Evolutionary conservation across 1,139 yeast species (phyloP), one percentile per base, ranked within the genome.

Genomic region (Suhomyces bribrorum): DNA sequence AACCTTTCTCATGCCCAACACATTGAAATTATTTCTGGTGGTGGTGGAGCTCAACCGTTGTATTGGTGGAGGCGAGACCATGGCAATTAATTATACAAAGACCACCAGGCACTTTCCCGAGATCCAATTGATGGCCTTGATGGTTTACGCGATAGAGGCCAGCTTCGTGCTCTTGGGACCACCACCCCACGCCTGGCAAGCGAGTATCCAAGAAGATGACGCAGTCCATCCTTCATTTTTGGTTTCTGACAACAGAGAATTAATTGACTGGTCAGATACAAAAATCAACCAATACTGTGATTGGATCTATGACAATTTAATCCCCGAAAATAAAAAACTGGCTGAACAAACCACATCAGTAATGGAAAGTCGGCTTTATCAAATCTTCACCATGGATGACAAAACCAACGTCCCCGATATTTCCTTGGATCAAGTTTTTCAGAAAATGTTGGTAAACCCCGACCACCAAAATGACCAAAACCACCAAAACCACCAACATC

Each of bases 211-310:
- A 27, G 39, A 45, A 11, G 48, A 53, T 26, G 49, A 52, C 36
- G 60, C 59, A 36, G 34, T 54, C 34, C 44, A 53, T 32, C 41
- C 51, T 44, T 43, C 50, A 44, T 39, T 46, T 26, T 47, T 57
- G 2, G 47, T 44, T 18, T 50, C 56, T 15, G 49, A 53, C 27
- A 52, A 57, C 13, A 46, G 40, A 6, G 64, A 63, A 12, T 43
- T 77, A 14, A 42, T 65, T 4, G 49, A 55, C 12, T 73, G 80
- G 76, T 57, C 66, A 11, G 67, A 66, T 25, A 52, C 53, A 1
- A 64, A 73, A 40, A 61, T 68, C 7, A 59, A 60, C 12, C 50
- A 57, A 16, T 77, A 74, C 49, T 61, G 73, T 32, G 60, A 68
- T 22, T 72, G 75, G 67, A 59, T 75, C 23, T 59, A 63, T 40